Percentiles rank a stretch among this genome's conserved stretches.
phyloP scores from a whole-genome alignment of 2,329 filamentous ascomycete genomes.

The Ophiosphaerella narmari region DNA sequence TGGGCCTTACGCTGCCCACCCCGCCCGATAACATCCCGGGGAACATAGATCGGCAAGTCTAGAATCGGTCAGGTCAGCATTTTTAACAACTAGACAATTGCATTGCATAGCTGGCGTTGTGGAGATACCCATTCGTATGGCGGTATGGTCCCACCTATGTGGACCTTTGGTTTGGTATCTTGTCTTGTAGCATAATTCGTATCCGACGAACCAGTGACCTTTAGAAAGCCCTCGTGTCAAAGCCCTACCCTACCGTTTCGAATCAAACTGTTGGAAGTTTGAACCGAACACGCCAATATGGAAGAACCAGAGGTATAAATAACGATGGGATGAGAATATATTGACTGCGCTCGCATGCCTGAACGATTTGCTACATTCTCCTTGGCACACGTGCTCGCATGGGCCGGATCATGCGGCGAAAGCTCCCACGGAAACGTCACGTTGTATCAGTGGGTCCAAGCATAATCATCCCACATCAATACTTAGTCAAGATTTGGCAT shows the following conservation, averaged over 20 bases:
- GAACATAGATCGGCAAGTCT: background rate
- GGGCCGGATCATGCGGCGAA: slow-evolving; percentile 12
- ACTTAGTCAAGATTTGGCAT: slow-evolving; percentile 11
- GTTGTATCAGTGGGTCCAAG: slow-evolving; percentile 11
- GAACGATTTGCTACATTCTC: too few relatives aligned
- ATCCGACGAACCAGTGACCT: too few relatives aligned
- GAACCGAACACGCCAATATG: too few relatives aligned
- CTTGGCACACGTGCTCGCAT: background rate
- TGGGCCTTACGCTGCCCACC: slow-evolving; percentile 33
- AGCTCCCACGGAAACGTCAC: slow-evolving; percentile 13
- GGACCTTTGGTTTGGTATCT: background rate
- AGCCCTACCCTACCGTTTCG: too few relatives aligned
- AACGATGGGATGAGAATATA: too few relatives aligned
- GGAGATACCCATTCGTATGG: slow-evolving; percentile 37
- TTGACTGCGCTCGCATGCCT: background rate
- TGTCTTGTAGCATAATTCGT: background rate
- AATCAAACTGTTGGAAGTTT: background rate
- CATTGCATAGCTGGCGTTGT: slow-evolving; percentile 42
- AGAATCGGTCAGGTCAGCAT: background rate
- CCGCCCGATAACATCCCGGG: slow-evolving; percentile 24
- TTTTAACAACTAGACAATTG: slow-evolving; percentile 25
- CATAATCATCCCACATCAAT: slow-evolving; percentile 16
- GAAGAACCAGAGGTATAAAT: too few relatives aligned
- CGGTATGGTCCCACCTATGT: slow-evolving; percentile 5
- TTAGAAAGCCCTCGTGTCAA: too few relatives aligned